These are phyloP conservation scores for Annona squamosa DNA, from an alignment of 164 flowering plant species.

Conservation along the genomic window DNA sequence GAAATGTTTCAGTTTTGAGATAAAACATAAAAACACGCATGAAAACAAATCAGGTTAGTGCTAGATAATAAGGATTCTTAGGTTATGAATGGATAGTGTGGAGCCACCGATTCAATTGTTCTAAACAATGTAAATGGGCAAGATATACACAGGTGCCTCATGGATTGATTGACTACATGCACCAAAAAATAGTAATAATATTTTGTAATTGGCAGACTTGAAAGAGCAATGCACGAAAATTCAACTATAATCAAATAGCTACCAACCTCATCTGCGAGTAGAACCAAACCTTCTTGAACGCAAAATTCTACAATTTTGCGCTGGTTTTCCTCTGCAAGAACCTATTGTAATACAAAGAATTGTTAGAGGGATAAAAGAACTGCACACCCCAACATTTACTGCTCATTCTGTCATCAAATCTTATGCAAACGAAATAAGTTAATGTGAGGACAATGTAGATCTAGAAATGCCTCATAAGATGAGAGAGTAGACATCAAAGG, in stretches of 20 bases:
- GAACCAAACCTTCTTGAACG: slow-evolving; percentile 87
- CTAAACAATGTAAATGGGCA: not conserved
- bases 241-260: not conserved
- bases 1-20: not conserved
- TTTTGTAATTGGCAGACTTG: not conserved
- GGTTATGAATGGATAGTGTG: not conserved
- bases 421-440: too few species aligned
- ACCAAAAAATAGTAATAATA: not conserved
- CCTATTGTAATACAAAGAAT: slow-evolving; percentile 27
- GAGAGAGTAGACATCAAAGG: too few species aligned
- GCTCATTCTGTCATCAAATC: too few species aligned
- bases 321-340: slow-evolving; percentile 91
- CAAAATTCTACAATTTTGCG: slow-evolving; percentile 83
- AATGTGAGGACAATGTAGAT: too few species aligned
- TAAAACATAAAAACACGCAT: not conserved
- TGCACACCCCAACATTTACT: too few species aligned
- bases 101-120: not conserved
- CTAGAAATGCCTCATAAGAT: too few species aligned
- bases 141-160: not conserved
- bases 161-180: not conserved
- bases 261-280: slow-evolving; percentile 95
- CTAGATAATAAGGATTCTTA: not conserved
- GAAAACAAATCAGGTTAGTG: not conserved
- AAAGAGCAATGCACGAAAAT: not conserved
- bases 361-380: too few species aligned